A percentile compares a stretch with the other conserved stretches of the same genome.
Conservation (phyloP, 345 rosid species). For the Camelina hispida region DNA sequence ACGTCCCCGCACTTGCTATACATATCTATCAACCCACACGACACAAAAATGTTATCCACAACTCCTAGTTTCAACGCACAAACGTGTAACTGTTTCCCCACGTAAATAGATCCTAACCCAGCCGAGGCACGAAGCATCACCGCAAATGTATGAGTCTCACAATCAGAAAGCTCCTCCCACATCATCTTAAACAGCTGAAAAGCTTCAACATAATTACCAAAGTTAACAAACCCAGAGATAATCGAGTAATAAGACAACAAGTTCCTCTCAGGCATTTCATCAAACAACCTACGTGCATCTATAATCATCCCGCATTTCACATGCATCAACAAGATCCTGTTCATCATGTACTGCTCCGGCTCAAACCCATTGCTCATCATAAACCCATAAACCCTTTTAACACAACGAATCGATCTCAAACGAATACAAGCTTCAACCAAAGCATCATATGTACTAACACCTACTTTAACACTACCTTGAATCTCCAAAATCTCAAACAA, state of each 20-base stretch:
- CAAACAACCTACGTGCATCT: conserved; percentile 72
- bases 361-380: conserved; percentile 60
- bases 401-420: conserved; percentile 66
- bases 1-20: conserved; percentile 87
- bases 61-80: conserved; percentile 64
- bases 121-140: conserved; percentile 72
- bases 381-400: conserved; percentile 63
- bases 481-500: conserved; percentile 78
- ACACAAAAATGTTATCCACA: conserved; percentile 59
- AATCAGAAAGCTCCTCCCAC: conserved; percentile 82
- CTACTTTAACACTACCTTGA: conserved; percentile 55
- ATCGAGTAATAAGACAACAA: conserved; percentile 69
- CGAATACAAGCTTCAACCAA: conserved; percentile 79
- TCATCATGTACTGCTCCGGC: conserved; percentile 66
- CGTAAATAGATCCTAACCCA: conserved; percentile 60
- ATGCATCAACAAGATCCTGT: conserved; percentile 74
- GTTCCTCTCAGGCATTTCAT: conserved; percentile 76
- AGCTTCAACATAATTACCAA: conserved; percentile 68
- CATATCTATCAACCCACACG: conserved; percentile 85
- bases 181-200: conserved; percentile 62
- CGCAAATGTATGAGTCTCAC: conserved; percentile 60
- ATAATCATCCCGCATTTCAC: conserved; percentile 76
- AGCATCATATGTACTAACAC: conserved; percentile 68
- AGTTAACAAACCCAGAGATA: conserved; percentile 61
- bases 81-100: conserved; percentile 73